These are phyloP conservation scores for Phytophthora foliorum DNA, from an alignment of 352 stramenopile species.

Conservation along the genomic window DNA sequence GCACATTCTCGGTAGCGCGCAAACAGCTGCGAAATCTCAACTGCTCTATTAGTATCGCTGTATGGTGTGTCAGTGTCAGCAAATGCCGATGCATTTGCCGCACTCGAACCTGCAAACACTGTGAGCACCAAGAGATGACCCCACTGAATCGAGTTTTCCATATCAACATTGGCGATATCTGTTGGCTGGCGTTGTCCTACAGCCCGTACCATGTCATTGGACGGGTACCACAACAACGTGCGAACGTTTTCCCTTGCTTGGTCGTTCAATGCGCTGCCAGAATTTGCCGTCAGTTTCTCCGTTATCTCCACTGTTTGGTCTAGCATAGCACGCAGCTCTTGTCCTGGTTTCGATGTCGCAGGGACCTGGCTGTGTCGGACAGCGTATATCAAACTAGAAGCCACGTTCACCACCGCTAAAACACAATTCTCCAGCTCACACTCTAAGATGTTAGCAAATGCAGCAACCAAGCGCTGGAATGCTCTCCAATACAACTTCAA, in stretches of 20 bases:
- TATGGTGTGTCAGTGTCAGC: slow-evolving; percentile 5
- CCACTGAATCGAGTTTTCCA: slow-evolving; percentile 43
- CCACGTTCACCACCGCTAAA: slow-evolving; percentile 51
- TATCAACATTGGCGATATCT: slow-evolving; percentile 3
- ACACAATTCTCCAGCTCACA: slow-evolving; percentile 55
- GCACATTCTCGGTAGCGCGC: slow-evolving; percentile 49
- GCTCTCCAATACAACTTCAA: slow-evolving; percentile 67
- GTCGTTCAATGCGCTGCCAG: slow-evolving; percentile 4
- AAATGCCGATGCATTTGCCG: not conserved
- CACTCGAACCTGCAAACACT: slow-evolving; percentile 31
- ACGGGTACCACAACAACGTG: slow-evolving; percentile 51
- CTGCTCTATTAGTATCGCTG: slow-evolving; percentile 26
- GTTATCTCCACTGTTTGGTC: slow-evolving; percentile 47
- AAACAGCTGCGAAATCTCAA: slow-evolving; percentile 46
- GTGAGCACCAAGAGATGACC: slow-evolving; percentile 51
- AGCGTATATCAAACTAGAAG: slow-evolving; percentile 42
- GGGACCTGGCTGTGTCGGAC: slow-evolving; percentile 9
- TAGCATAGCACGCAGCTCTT: slow-evolving; percentile 42
- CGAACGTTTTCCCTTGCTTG: slow-evolving; percentile 23
- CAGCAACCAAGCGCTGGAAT: slow-evolving; percentile 64
- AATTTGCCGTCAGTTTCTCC: slow-evolving; percentile 31
- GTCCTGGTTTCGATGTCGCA: slow-evolving; percentile 28
- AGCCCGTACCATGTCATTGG: slow-evolving; percentile 52
- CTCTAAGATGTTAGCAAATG: slow-evolving; percentile 35
- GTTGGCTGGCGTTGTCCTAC: slow-evolving; percentile 45